Percentiles rank a stretch among this genome's conserved stretches.
These are phyloP conservation scores for Aspergillus sojae DNA, from an alignment of 2,329 filamentous ascomycete species.

Conservation along the genomic window DNA sequence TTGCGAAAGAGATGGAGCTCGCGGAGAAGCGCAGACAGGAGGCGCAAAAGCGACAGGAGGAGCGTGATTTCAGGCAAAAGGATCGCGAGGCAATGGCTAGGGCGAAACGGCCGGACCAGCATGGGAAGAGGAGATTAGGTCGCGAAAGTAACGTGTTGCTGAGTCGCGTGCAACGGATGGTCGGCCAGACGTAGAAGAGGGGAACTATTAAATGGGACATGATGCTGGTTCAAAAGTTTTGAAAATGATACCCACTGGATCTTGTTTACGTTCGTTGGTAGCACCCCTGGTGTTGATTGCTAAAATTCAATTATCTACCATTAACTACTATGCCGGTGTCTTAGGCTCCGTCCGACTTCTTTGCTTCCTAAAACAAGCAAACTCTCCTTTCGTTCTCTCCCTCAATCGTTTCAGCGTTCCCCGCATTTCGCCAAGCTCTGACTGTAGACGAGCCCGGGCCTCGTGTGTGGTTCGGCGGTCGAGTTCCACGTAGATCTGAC, in stretches of 20 bases:
- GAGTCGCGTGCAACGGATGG: slow-evolving; percentile 74
- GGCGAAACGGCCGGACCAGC: slow-evolving; percentile 61
- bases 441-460: slow-evolving; percentile 76
- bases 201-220: slow-evolving; percentile 6
- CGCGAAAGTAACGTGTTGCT: slow-evolving; percentile 77
- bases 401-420: slow-evolving; percentile 80
- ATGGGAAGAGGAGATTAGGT: slow-evolving; percentile 78
- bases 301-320: background rate
- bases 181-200: slow-evolving; percentile 47
- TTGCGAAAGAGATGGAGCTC: slow-evolving; percentile 70
- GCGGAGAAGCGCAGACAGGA: slow-evolving; percentile 61
- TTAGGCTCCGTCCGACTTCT: slow-evolving; percentile 43
- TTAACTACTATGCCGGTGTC: slow-evolving; percentile 15
- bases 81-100: slow-evolving; percentile 68
- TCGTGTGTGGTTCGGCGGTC: slow-evolving; percentile 88
- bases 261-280: background rate
- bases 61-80: slow-evolving; percentile 70
- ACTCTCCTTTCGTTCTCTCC: slow-evolving; percentile 81
- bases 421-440: slow-evolving; percentile 87
- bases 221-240: slow-evolving; percentile 16
- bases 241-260: slow-evolving; percentile 3
- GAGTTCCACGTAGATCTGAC: slow-evolving; percentile 87
- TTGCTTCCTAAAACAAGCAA: slow-evolving; percentile 77
- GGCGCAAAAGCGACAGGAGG: slow-evolving; percentile 65
- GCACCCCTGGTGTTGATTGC: background rate